Evolutionary conservation across 2,329 filamentous ascomycete species (phyloP), one percentile per base, ranked within the genome.

Genomic region (Fusarium sp.): DNA sequence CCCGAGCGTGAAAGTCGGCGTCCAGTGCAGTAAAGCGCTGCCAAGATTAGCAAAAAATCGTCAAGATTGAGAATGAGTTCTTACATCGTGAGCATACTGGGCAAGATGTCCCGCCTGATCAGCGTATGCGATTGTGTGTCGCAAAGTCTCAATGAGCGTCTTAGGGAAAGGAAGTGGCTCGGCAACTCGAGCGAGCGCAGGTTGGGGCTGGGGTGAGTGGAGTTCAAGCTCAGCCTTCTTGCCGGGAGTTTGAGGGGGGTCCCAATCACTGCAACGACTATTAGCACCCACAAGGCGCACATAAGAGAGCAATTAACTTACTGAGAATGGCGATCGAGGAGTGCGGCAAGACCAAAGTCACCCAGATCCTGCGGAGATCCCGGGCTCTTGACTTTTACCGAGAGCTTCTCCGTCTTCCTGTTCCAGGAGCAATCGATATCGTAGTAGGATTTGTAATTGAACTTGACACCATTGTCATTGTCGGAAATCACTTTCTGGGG

Each of bases 361-460:
- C 66, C 69, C 2, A 71, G 22, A 11, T 67, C 52, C 1, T 59
- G 4, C 0, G 30, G 4, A 0, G 10, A 20, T 6, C 24, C 52
- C 0, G 57, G 24, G 2, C 52, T 32, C 3, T 27, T 16, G 7
- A 57, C 47, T 0, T 47, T n/a, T 7, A 8, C 32, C 20, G 11
- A 30, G 29, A 10, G 59, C 57, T 11, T 44, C 57, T 72, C 70
- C 0, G 64, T 72, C 18, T 53, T 63, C 7, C 40, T 47, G 11
- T 65, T 32, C 70, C 70, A 72, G 2, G 34, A 59, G 11, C 70
- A 72, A 2, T 22, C 63, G 11, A 72, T 52, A 11, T 67, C 57
- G 4, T 70, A 72, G 24, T 68, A 70, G 2, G 59, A 63, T 0
- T 54, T 18, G 24, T 67, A 72, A 0, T 47, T 44, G 34, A 72